These are phyloP conservation scores for Asterella californica DNA, from an alignment of 225 moss, liverwort and hornwort species.

Conservation along the genomic window DNA sequence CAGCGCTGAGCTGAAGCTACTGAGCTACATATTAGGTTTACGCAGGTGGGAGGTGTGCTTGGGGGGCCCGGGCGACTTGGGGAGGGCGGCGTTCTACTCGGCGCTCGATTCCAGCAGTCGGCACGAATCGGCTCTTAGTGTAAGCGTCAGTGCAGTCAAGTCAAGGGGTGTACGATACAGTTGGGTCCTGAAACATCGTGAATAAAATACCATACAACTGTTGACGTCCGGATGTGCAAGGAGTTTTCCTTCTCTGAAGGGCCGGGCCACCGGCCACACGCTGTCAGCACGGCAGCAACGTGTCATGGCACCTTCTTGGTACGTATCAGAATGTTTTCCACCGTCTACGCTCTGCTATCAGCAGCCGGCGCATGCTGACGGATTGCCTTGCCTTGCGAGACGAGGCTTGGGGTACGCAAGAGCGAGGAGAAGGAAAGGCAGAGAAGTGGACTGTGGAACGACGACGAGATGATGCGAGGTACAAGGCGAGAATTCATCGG, in stretches of 20 bases:
- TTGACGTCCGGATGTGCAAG: too few relatives aligned
- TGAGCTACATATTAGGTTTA: neutral
- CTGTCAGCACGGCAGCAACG: neutral
- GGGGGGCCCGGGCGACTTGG: too few relatives aligned
- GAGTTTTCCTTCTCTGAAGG: neutral
- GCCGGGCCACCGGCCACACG: constrained; percentile 8
- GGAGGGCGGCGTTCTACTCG: too few relatives aligned
- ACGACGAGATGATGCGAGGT: neutral
- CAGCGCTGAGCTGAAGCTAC: neutral
- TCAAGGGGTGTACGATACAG: too few relatives aligned
- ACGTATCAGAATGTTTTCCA: constrained; percentile 7
- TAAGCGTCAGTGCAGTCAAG: too few relatives aligned
- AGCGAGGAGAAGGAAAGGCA: neutral
- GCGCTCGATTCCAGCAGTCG: too few relatives aligned
- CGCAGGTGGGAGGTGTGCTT: neutral
- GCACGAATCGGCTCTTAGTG: too few relatives aligned
- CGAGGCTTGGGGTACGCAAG: neutral
- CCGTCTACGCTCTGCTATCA: neutral
- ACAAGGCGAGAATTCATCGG: neutral
- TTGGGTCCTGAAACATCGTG: too few relatives aligned
- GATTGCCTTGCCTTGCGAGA: neutral
- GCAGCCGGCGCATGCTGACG: neutral
- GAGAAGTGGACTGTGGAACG: neutral
- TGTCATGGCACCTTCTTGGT: neutral
- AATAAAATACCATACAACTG: too few relatives aligned